Percentiles rank a stretch among this genome's conserved stretches.
These are phyloP conservation scores for Kodamaea neixiangensis DNA, from an alignment of 805 yeast genomes.

Conservation along the genomic window DNA sequence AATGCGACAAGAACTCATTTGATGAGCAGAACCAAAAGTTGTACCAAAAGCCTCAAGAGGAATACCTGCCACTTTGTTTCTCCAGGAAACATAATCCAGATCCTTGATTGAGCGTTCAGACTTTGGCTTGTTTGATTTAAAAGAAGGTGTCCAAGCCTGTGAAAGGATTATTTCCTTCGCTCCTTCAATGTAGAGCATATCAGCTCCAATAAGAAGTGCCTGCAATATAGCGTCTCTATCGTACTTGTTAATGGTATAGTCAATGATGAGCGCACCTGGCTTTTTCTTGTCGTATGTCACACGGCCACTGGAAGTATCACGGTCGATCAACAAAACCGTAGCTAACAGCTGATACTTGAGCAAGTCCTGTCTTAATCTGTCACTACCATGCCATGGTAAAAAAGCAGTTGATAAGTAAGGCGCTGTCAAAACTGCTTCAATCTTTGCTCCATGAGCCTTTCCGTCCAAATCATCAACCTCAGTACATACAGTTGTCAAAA, in stretches of 20 bases:
- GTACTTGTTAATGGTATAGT: conserved; percentile 41
- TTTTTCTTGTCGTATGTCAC: conserved; percentile 33
- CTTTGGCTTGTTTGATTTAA: conserved; percentile 37
- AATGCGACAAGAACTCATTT: conserved; percentile 30
- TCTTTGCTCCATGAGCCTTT: conserved; percentile 51
- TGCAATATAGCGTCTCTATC: conserved; percentile 43
- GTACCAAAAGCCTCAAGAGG: conserved; percentile 32
- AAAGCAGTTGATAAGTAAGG: conserved; percentile 42
- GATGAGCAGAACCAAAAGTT: conserved; percentile 31
- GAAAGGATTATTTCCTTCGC: conserved; percentile 45
- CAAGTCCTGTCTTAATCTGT: conserved; percentile 31
- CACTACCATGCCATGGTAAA: conserved; percentile 45
- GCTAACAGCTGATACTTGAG: conserved; percentile 40
- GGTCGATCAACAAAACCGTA: conserved; percentile 44
- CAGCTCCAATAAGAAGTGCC: conserved; percentile 43
- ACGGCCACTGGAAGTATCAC: conserved; percentile 46
- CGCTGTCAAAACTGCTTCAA: conserved; percentile 49
- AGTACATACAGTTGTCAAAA: conserved; percentile 51
- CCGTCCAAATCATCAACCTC: conserved; percentile 54
- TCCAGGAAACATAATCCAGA: conserved; percentile 43
- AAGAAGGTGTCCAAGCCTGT: conserved; percentile 35
- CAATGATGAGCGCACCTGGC: conserved; percentile 36
- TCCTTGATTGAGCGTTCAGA: conserved; percentile 42
- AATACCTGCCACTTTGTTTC: conserved; percentile 26
- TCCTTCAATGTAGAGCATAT: conserved; percentile 50